Evolutionary conservation across 2,329 filamentous ascomycete genomes (phyloP), one percentile per base, ranked within the genome.

Genomic region (Hyphodiscus sp.): DNA sequence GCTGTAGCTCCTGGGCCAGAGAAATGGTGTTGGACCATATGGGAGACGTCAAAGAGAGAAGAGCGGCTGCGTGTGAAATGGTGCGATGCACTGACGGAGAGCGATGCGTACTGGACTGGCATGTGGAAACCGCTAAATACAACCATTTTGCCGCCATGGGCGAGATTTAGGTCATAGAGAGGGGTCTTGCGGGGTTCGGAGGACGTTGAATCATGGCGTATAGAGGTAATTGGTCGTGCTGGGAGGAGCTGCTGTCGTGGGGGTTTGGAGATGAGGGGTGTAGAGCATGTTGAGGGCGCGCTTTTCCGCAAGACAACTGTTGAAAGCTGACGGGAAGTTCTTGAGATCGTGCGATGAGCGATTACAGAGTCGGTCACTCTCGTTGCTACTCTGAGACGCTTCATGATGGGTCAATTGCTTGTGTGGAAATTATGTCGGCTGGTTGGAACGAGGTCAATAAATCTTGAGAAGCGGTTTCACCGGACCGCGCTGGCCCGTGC

Each of bases 21-120:
- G 68, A 99, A 83, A 61, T 85, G 80, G 70, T 96, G 91, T 74
- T 96, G 91, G 58, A 86, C 91, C 92, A 97, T 97, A 74, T 97
- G 94, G 69, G 87, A 87, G 51, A 97, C 94, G 71, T 99, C 94
- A 68, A 99, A 99, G 59, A 99, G 75, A 59, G 91, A 96, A 54
- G 89, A 87, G 71, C 91, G 87, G 63, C 83, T 79, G 51, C 94
- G 84, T 16, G 94, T 97, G 79, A 92, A 96, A 64, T 84, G 79
- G 76, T 97, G 94, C 50, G 90, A 95, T 57, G 91, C 88, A 61
- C 82, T 79, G 59, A 96, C 86, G 62, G 86, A 85, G 61, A 88
- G 78, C 61, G 84, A 81, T 33, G 78, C 73, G 75, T 97, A 99
- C 71, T 94, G 87, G 45, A 99, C 84, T 8, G 94, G 94, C 90